Conservation (phyloP, 2,329 filamentous ascomycete species). For the Verticillium longisporum region DNA sequence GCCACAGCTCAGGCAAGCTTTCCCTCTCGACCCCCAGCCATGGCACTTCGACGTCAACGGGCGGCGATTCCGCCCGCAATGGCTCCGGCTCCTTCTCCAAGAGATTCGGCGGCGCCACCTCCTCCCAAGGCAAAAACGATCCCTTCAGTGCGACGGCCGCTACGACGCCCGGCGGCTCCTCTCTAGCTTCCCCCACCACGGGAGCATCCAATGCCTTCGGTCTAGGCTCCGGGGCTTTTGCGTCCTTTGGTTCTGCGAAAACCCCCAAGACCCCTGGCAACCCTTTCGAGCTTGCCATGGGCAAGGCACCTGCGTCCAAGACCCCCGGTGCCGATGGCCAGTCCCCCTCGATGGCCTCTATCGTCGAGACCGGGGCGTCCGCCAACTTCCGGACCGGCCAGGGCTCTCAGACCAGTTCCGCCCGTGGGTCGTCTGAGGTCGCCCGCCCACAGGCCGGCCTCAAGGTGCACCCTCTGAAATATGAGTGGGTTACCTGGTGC, state of each 20-base stretch:
- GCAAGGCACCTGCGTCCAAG: constrained; percentile 22
- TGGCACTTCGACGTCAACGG: constrained; percentile 42
- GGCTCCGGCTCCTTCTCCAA: constrained; percentile 55
- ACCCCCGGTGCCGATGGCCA: constrained; percentile 34
- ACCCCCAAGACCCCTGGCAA: constrained; percentile 81
- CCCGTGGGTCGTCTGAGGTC: constrained; percentile 12
- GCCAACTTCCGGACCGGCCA: constrained; percentile 2
- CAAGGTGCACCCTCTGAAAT: constrained; percentile 48
- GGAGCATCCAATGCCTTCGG: constrained; percentile 85
- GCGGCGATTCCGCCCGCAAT: constrained; percentile 55
- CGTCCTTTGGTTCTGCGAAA: constrained; percentile 84
- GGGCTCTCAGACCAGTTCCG: constrained; percentile 9
- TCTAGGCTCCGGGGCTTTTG: constrained; percentile 90
- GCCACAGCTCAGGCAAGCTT: constrained; percentile 72
- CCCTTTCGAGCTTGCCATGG: constrained; percentile 69
- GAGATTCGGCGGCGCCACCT: constrained; percentile 66
- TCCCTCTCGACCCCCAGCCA: constrained; percentile 72
- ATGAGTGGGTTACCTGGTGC: constrained; percentile 96
- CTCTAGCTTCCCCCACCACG: constrained; percentile 67
- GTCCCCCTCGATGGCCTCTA: constrained; percentile 34
- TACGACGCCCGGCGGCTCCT: constrained; percentile 61
- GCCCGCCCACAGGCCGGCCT: constrained; percentile 25
- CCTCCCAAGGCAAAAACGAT: constrained; percentile 70
- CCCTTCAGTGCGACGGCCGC: constrained; percentile 64
- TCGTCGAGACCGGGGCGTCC: constrained; percentile 55